Evolutionary conservation across 768 basidiomycete species (phyloP), one percentile per base, ranked within the genome.

Genomic region (Hericium alpestre): DNA sequence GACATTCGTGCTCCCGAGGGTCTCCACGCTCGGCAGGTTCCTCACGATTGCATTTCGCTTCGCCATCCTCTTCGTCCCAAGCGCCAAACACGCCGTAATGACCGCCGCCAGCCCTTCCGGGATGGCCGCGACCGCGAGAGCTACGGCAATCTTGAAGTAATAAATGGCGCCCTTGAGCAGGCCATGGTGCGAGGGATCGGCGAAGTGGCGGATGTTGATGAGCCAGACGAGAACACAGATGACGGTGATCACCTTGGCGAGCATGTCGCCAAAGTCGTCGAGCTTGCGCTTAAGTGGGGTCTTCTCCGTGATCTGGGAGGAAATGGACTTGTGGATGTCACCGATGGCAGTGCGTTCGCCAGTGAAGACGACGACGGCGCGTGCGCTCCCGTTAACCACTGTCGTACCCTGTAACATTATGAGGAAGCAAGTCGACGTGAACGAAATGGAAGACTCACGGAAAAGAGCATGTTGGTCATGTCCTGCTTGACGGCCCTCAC

Each of bases 91-190:
- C 10, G 93, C 93, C 8, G 95, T 99, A 66, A 98, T 96, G 58
- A 99, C 95, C 53, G 93, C 94, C 38, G 95, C 93, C n/a, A 99
- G 74, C 58, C 95, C 95, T 72, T 99, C 95, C 0, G 96, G 95
- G 67, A 98, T 99, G 41, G 95, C 95, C 57, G 95, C 95, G 41
- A 99, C 95, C n/a, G 96, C 95, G 48, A 99, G 76, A 4, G 96
- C 93, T 47, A 99, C 96, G 38, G 95, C 95, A 67, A 99, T 97
- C 74, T 99, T 99, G 80, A 99, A 91, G 73, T 99, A 99, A 71
- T 97, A 98, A 54, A 99, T 82, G 0, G 95, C 95, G 43, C 95
- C 95, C 68, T 93, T 93, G 65, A 97, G 76, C 49, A 74, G 82
- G 51, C 94, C 90, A 62, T 88, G 89, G 67, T 99, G 95, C 23